Base-by-base conservation (phyloP, 352 stramenopile genomes). In the Pythium sukuiense region DNA sequence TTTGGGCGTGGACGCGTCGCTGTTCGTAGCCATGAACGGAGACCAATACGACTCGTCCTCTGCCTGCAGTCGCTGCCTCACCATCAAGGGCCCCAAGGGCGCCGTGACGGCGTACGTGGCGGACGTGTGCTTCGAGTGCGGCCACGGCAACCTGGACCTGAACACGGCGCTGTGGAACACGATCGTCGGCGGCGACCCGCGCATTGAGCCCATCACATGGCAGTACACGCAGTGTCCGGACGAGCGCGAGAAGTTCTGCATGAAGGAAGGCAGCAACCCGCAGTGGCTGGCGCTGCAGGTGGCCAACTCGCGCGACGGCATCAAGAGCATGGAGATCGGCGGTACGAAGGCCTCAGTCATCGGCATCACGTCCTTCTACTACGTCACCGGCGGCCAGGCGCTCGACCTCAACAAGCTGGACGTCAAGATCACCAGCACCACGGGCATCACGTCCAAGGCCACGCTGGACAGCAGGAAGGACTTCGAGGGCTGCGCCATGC, bases 101-200 rank as follows among this genome's bases (percentile, higher is more conserved):
- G 83, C 72, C 16, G 78, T 81, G 20, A 74, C 77, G 14, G 55
- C 77, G 30, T 85, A 80, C 62, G 73, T 90, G n/a, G 79, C 76
- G 1, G 80, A 90, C 61, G 59, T 84, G n/a, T 90, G 81, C 70
- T 85, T 79, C 61, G 81, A 89, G 60, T 90, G 83, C 33, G 76
- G 71, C 18, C 61, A 86, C 24, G 74, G 79, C 26, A 87, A 91
- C 45, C 65, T 91, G 55, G 83, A 91, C 57, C 71, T 91, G 26
- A 87, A 85, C 56, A 81, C 79, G 30, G 76, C 70, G 46, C 52
- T 89, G 39, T 91, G 78, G 72, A 69, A 88, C 41, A 73, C 71
- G 7, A 69, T 84, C 56, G 75, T 87, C 2, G 83, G 83, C 35
- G 76, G 76, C 6, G 73, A 86, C 56, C 80, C 80, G 29, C 74